These are phyloP conservation scores for Lathyrus aphaca DNA, from an alignment of 306 rosid genomes.

Conservation along the genomic window DNA sequence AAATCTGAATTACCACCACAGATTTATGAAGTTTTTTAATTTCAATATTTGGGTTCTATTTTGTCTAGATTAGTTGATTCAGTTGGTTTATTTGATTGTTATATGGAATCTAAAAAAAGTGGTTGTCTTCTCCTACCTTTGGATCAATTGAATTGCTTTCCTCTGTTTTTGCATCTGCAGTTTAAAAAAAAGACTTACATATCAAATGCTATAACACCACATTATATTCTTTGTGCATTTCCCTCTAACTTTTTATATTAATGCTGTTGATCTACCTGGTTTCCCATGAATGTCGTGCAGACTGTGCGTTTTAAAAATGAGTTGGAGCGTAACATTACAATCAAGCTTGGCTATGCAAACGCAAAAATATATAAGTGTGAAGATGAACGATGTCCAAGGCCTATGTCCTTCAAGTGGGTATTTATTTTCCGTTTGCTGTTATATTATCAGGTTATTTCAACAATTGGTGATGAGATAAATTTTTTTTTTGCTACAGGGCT, in stretches of 20 bases:
- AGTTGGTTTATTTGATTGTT: slow-evolving; percentile 12
- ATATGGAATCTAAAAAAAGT: background rate
- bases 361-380: slow-evolving; percentile 93
- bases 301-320: slow-evolving; percentile 97
- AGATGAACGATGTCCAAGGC: slow-evolving; percentile 93
- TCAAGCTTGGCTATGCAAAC: slow-evolving; percentile 95
- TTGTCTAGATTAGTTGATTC: background rate
- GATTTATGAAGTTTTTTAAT: slow-evolving; percentile 17
- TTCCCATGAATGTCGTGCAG: slow-evolving; percentile 49
- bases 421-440: slow-evolving; percentile 14
- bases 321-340: slow-evolving; percentile 93
- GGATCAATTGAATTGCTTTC: slow-evolving; percentile 4
- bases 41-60: slow-evolving; percentile 21
- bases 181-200: background rate
- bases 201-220: background rate
- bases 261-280: slow-evolving; percentile 2
- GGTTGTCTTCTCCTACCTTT: slow-evolving; percentile 11
- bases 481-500: slow-evolving; percentile 58
- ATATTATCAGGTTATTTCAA: slow-evolving; percentile 30
- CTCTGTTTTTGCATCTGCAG: background rate
- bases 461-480: slow-evolving; percentile 26
- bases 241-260: slow-evolving; percentile 1
- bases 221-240: background rate
- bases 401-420: slow-evolving; percentile 89
- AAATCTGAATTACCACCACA: background rate